Percentiles rank a stretch among this genome's conserved stretches.
These are phyloP conservation scores for Rutidosis leptorrhynchoides DNA, from an alignment of 129 eudicot species.

Conservation along the genomic window DNA sequence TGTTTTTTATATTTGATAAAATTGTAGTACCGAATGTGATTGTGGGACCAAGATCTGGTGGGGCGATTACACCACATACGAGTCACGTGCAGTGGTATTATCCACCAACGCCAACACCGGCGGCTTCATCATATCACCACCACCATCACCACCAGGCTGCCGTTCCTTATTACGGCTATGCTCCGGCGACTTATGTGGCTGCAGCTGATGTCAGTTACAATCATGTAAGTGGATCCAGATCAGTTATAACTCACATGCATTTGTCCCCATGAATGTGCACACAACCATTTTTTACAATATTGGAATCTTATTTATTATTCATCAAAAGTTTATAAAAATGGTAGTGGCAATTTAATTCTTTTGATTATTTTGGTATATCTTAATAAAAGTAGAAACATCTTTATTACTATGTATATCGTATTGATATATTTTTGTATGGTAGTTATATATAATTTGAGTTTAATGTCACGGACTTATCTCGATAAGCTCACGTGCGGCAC, in stretches of 20 bases:
- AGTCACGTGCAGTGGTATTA: conserved; percentile 89
- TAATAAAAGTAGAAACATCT: background rate
- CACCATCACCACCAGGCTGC: conserved; percentile 56
- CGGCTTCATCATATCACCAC: conserved; percentile 47
- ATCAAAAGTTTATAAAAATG: background rate
- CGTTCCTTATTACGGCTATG: conserved; percentile 70
- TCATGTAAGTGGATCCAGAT: conserved; percentile 54
- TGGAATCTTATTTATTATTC: conserved; percentile 1
- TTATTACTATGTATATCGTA: background rate
- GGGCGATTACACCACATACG: conserved; percentile 47
- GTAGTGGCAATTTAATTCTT: background rate
- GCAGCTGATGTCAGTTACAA: conserved; percentile 67
- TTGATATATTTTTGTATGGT: too few relatives aligned
- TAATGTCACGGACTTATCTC: too few relatives aligned
- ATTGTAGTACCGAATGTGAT: conserved; percentile 50
- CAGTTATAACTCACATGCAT: conserved; percentile 20
- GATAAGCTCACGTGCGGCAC: too few relatives aligned
- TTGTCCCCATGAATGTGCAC: conserved; percentile 10
- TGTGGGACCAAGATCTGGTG: conserved; percentile 61
- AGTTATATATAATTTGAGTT: too few relatives aligned
- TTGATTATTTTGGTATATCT: background rate
- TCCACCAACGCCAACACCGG: conserved; percentile 53
- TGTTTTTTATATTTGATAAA: conserved; percentile 8
- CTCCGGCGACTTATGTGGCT: conserved; percentile 70
- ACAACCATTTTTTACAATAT: background rate